Evolutionary conservation across 352 stramenopile genomes (phyloP).

Genomic region (Elongisporangium prolatum): DNA sequence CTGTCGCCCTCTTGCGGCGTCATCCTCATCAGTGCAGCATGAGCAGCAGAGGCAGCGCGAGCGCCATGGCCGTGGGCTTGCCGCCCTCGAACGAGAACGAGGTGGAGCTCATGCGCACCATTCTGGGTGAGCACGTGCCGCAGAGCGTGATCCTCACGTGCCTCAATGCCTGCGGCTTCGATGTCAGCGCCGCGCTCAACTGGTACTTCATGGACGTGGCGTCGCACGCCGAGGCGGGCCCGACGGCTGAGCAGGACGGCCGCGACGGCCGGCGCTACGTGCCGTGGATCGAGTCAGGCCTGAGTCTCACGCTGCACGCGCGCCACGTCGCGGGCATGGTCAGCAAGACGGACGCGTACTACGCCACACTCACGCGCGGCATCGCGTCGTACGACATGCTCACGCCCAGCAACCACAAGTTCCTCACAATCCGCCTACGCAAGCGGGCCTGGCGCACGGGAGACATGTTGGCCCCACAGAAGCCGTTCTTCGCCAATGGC

Average conservation of each 20-base stretch:
- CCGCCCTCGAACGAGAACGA: conserved; percentile 50
- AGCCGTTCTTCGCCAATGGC: conserved; percentile 76
- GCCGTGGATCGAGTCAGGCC: conserved; percentile 60
- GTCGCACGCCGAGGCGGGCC: conserved; percentile 14
- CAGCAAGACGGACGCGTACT: conserved; percentile 83
- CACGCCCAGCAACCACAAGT: conserved; percentile 82
- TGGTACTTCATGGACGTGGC: conserved; percentile 86
- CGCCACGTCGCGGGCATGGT: conserved; percentile 68
- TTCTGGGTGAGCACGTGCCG: conserved; percentile 81
- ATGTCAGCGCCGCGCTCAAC: conserved; percentile 82
- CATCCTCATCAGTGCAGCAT: not conserved
- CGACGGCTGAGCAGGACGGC: conserved; percentile 1
- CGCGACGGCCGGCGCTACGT: conserved; percentile 16
- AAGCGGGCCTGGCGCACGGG: conserved; percentile 68
- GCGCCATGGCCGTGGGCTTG: not conserved
- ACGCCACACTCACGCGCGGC: conserved; percentile 74
- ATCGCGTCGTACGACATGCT: conserved; percentile 75
- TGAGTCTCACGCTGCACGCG: conserved; percentile 74
- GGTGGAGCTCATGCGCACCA: conserved; percentile 85
- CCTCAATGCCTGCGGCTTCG: conserved; percentile 76
- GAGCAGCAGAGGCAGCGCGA: conserved; percentile 1
- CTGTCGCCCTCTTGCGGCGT: not conserved
- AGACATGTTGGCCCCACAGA: conserved; percentile 24
- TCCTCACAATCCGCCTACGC: conserved; percentile 69
- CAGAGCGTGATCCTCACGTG: conserved; percentile 83